A percentile compares a stretch with the other conserved stretches of the same genome.
phyloP scores from a whole-genome alignment of 1,139 yeast genomes.

The Scheffersomyces insectosa region DNA sequence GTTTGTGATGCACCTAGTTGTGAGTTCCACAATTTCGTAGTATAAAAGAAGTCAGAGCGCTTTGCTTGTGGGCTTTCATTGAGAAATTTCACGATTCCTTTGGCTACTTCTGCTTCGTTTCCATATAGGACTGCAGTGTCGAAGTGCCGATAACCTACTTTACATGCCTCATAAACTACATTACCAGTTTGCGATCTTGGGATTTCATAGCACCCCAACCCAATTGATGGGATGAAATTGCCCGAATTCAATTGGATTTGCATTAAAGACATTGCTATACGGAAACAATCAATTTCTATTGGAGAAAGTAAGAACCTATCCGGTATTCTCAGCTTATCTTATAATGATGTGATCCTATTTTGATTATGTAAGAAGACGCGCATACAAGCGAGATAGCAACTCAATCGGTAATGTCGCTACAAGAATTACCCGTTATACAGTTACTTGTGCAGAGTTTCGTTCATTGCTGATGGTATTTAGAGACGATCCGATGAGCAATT shows the following conservation, averaged over 20 bases:
- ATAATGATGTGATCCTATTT: too few relatives aligned
- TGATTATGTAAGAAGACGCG: too few relatives aligned
- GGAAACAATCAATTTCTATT: too few relatives aligned
- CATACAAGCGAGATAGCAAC: too few relatives aligned
- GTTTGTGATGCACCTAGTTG: not conserved
- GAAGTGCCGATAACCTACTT: conserved; percentile 42
- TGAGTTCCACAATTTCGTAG: conserved; percentile 29
- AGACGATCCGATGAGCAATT: too few relatives aligned
- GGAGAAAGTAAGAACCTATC: too few relatives aligned
- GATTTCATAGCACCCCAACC: conserved; percentile 53
- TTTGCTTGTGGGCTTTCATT: conserved; percentile 35
- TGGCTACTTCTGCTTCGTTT: conserved; percentile 40
- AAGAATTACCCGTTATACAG: too few relatives aligned
- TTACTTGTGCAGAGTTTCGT: too few relatives aligned
- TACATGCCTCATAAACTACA: conserved; percentile 42
- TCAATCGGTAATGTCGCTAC: too few relatives aligned
- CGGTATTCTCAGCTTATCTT: too few relatives aligned
- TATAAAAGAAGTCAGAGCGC: conserved; percentile 38
- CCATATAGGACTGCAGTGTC: conserved; percentile 43
- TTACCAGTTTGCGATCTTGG: conserved; percentile 36
- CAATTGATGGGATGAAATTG: conserved; percentile 45
- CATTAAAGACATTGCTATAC: too few relatives aligned
- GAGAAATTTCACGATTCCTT: conserved; percentile 24
- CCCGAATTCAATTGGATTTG: conserved; percentile 18
- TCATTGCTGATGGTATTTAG: too few relatives aligned